These are phyloP conservation scores for Pyronema domesticum DNA, from an alignment of 495 filamentous ascomycete species.

Conservation along the genomic window DNA sequence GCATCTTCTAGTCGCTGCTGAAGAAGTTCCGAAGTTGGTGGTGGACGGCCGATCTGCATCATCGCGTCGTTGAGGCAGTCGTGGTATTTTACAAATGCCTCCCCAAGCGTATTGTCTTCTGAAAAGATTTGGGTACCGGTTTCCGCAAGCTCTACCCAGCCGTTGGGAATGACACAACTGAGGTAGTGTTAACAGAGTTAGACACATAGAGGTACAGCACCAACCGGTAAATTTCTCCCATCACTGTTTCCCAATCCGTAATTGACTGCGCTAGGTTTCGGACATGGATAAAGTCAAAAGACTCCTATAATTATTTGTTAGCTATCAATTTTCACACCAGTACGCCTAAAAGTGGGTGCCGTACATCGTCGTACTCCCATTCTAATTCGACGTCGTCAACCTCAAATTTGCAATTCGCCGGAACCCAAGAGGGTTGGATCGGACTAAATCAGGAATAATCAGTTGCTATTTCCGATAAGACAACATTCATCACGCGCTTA, in stretches of 20 bases:
- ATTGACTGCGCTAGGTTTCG: constrained; percentile 30
- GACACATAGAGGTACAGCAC: neutral
- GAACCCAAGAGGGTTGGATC: constrained; percentile 36
- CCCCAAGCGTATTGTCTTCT: neutral
- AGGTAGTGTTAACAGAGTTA: neutral
- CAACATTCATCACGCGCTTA: no score
- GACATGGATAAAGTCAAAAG: constrained; percentile 75
- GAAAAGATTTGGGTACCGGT: neutral
- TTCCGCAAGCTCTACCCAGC: neutral
- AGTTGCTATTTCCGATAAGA: no score
- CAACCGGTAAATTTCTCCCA: neutral
- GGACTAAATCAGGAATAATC: neutral
- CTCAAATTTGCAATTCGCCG: constrained; percentile 48
- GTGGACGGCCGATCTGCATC: neutral
- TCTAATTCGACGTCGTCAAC: constrained; percentile 61
- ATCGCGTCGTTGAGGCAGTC: neutral
- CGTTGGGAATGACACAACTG: constrained; percentile 34
- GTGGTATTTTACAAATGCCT: neutral
- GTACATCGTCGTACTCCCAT: constrained; percentile 34
- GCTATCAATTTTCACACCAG: neutral
- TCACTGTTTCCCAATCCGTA: neutral
- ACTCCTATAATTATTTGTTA: constrained; percentile 33
- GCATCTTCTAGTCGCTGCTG: neutral
- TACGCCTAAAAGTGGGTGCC: no score
- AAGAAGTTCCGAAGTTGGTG: no score